These are phyloP conservation scores for Vishniacozyma victoriae DNA, from an alignment of 768 basidiomycete species.

Conservation along the genomic window DNA sequence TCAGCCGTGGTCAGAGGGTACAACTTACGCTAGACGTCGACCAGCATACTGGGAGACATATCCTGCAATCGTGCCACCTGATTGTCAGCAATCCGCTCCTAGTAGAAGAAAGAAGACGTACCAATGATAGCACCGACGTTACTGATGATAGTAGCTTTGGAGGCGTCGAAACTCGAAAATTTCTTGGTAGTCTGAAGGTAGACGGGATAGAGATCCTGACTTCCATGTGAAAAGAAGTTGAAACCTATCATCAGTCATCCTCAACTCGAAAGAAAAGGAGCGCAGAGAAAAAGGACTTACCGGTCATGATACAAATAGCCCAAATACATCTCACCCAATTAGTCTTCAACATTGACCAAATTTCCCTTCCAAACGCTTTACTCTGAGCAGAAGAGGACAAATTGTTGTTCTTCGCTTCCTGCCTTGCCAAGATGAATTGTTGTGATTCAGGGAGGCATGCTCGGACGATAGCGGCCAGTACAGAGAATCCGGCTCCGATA, in stretches of 20 bases:
- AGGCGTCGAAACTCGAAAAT: slow-evolving; percentile 57
- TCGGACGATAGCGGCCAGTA: slow-evolving; percentile 64
- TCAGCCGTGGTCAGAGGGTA: slow-evolving; percentile 8
- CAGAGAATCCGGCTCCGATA: slow-evolving; percentile 64
- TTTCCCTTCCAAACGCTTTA: slow-evolving; percentile 65
- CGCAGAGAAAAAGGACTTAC: slow-evolving; percentile 10
- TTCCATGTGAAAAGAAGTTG: slow-evolving; percentile 70
- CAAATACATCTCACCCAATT: slow-evolving; percentile 84
- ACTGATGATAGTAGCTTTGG: slow-evolving; percentile 68
- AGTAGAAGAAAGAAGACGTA: too few relatives aligned
- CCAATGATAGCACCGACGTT: slow-evolving; percentile 24
- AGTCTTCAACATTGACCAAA: slow-evolving; percentile 66
- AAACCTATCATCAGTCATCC: slow-evolving; percentile 46
- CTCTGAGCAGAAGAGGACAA: slow-evolving; percentile 55
- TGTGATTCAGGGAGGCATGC: slow-evolving; percentile 69
- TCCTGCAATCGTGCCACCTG: slow-evolving; percentile 70
- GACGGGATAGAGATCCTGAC: slow-evolving; percentile 61
- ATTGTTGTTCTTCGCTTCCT: slow-evolving; percentile 51
- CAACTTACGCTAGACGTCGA: slow-evolving; percentile 74
- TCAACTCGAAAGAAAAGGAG: not conserved
- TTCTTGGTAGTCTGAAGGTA: slow-evolving; percentile 63
- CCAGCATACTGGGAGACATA: slow-evolving; percentile 69
- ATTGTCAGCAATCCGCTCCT: too few relatives aligned
- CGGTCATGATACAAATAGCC: slow-evolving; percentile 72
- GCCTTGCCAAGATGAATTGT: slow-evolving; percentile 59